Conservation (phyloP, 106 monocot species). For the Dendrobium officinale region DNA sequence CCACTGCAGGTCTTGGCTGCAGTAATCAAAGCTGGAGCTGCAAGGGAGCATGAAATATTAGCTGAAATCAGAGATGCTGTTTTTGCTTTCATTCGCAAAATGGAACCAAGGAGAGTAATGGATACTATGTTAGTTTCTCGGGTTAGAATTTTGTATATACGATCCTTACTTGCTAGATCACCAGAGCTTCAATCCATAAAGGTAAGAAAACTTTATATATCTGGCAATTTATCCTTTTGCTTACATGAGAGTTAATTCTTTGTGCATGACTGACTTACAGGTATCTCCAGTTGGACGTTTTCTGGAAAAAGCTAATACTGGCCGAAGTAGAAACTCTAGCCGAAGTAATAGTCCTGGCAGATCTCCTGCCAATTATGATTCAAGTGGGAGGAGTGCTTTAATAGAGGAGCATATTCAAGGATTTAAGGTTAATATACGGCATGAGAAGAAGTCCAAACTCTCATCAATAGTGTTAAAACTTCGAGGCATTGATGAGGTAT, state of each 20-base stretch:
- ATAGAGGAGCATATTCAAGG: constrained; percentile 74
- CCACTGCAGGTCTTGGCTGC: constrained; percentile 88
- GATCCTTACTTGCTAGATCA: constrained; percentile 90
- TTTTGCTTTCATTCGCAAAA: constrained; percentile 83
- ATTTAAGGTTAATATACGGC: constrained; percentile 86
- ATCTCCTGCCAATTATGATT: constrained; percentile 73
- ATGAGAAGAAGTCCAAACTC: constrained; percentile 91
- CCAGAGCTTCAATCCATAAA: constrained; percentile 96
- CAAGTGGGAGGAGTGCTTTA: constrained; percentile 36
- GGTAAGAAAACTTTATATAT: constrained; percentile 24
- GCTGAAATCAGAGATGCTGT: constrained; percentile 99
- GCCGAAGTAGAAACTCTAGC: constrained; percentile 84
- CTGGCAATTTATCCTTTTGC: not conserved
- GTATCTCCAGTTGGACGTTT: constrained; percentile 84
- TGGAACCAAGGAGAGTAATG: constrained; percentile 93
- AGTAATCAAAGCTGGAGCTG: constrained; percentile 98
- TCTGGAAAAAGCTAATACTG: constrained; percentile 75
- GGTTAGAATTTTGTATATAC: constrained; percentile 96
- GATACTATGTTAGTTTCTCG: constrained; percentile 98
- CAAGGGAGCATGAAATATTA: constrained; percentile 97
- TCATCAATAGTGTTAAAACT: constrained; percentile 90
- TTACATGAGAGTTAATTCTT: not conserved
- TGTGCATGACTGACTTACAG: constrained; percentile 23
- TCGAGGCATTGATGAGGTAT: constrained; percentile 96
- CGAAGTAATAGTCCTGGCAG: constrained; percentile 80